These are phyloP conservation scores for Albugo laibachii DNA, from an alignment of 352 stramenopile species.

Conservation along the genomic window DNA sequence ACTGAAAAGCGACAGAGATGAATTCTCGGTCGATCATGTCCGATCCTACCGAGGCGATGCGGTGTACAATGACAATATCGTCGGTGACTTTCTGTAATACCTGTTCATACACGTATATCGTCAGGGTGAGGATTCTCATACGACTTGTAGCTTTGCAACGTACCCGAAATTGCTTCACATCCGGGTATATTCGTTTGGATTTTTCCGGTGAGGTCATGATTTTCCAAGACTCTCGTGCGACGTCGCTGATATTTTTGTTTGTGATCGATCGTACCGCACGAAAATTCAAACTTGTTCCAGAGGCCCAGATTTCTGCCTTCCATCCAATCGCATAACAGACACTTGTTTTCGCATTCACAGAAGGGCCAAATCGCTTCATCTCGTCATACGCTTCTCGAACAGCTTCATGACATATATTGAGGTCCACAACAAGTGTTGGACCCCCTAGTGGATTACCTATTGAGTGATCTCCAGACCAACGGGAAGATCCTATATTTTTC, in stretches of 20 bases:
- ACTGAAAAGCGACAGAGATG: conserved; percentile 53
- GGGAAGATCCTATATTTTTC: conserved; percentile 44
- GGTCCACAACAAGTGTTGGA: conserved; percentile 48
- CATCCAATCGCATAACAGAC: conserved; percentile 73
- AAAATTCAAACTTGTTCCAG: conserved; percentile 55
- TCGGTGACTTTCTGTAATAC: conserved; percentile 71
- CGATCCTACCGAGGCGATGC: conserved; percentile 50
- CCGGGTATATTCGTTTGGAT: conserved; percentile 64
- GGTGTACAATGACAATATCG: conserved; percentile 62
- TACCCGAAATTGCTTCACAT: conserved; percentile 66
- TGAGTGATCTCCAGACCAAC: conserved; percentile 71
- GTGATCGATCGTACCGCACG: conserved; percentile 34
- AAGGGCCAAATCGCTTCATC: conserved; percentile 47
- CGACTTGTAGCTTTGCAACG: no score
- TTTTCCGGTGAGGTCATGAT: conserved; percentile 73
- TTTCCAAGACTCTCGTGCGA: conserved; percentile 53
- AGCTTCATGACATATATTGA: conserved; percentile 58
- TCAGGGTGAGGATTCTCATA: neutral
- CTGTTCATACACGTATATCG: conserved; percentile 2
- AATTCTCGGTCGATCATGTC: conserved; percentile 58
- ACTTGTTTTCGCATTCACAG: conserved; percentile 68
- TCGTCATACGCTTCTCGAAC: conserved; percentile 64
- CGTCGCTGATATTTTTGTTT: conserved; percentile 50
- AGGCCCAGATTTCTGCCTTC: conserved; percentile 68
- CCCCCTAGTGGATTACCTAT: conserved; percentile 32